phyloP scores from a whole-genome alignment of 352 stramenopile species.

The Aphanomyces cochlioides region DNA sequence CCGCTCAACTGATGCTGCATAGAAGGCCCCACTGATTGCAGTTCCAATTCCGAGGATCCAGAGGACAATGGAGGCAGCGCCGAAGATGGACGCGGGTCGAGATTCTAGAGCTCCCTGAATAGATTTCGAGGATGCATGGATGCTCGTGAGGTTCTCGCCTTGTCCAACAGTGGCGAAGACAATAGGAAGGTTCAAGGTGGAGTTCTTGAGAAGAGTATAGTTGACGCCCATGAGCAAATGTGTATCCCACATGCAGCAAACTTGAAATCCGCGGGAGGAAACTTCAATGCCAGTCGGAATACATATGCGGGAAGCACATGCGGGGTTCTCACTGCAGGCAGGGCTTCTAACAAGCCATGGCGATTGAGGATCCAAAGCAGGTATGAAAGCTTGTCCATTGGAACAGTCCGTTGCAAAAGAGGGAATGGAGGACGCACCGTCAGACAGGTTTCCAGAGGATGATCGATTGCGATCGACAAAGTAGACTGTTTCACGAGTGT shows the following conservation, averaged over 20 bases:
- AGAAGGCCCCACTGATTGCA: conserved; percentile 59
- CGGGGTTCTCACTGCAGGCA: conserved; percentile 34
- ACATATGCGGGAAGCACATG: conserved; percentile 53
- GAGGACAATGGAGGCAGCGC: conserved; percentile 56
- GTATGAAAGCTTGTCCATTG: conserved; percentile 54
- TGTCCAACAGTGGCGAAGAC: conserved; percentile 66
- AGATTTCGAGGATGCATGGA: conserved; percentile 40
- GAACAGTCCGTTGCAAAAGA: conserved; percentile 70
- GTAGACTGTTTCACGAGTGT: conserved; percentile 59
- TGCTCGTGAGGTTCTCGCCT: conserved; percentile 44
- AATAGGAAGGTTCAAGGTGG: conserved; percentile 55
- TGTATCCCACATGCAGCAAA: conserved; percentile 80
- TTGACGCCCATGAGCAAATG: conserved; percentile 73
- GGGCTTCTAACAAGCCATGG: conserved; percentile 50
- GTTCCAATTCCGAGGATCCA: conserved; percentile 61
- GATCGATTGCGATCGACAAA: conserved; percentile 45
- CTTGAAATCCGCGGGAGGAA: conserved; percentile 38
- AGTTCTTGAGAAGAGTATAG: conserved; percentile 37
- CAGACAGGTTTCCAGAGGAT: conserved; percentile 32
- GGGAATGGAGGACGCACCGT: conserved; percentile 27
- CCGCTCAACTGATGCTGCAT: conserved; percentile 41
- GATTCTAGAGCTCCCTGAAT: conserved; percentile 36
- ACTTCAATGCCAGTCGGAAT: conserved; percentile 50
- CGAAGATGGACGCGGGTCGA: conserved; percentile 47
- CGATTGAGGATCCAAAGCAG: conserved; percentile 35